Evolutionary conservation across 169 alveolate genomes (phyloP), one percentile per base, ranked within the genome.

Genomic region (Cryptosporidium meleagridis): DNA sequence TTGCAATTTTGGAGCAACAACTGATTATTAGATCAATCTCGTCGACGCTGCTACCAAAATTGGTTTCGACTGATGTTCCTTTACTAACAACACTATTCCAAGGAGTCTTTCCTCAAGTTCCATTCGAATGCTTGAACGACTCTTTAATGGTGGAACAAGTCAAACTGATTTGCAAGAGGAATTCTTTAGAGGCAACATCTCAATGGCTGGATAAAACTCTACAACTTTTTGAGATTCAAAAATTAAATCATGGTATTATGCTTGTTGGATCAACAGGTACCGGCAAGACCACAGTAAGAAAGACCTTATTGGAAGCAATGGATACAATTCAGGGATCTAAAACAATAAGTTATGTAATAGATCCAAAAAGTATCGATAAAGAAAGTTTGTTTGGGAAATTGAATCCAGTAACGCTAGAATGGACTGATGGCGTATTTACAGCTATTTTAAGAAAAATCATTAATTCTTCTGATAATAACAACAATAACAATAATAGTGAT

Each of bases 401-500:
- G 84, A 99, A 97, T 84, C 95, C 96, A 31, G 96, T 98, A 2
- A 96, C 99, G 5, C 92, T 96, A 55, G 99, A 98, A 91, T 98
- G 99, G 99, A 97, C 99, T 7, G 99, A 98, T 94, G 99, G 99
- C 45, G 98, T 98, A 23, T 97, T 98, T 93, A 98, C 99, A 21
- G 96, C 95, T 70, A 96, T 95, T n/a, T 91, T 97, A 33, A 94
- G 98, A 91, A 95, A 93, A 85, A 96, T 97, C 10, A 85, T 96
- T 44, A 96, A 39, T 23, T 52, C 70, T 10, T 48, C 53, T 51
- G 85, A 72, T 14, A 51, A 0, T 12, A 23, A 6, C 5, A 41
- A 8, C 9, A 8, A 9, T 41, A 41, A 8, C 9, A 8, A 9
- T 41, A 9, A 9, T 41, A 41, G 1, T 41, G 48, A 41, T 41